Evolutionary conservation across 129 eudicot genomes (phyloP).

Genomic region (Erigeron canadensis): DNA sequence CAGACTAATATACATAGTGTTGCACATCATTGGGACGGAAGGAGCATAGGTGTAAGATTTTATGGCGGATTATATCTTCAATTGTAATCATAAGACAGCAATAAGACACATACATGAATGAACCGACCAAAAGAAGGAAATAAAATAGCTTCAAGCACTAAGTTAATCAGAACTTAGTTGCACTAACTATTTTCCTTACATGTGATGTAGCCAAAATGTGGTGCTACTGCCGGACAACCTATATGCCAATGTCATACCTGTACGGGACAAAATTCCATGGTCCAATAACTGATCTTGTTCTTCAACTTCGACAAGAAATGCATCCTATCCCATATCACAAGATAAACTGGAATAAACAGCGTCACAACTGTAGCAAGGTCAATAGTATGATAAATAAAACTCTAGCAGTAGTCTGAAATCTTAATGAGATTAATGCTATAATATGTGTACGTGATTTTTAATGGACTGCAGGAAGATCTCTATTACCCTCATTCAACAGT

Average conservation of each 20-base stretch:
- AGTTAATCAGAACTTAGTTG: background rate
- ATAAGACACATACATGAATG: no score
- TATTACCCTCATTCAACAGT: constrained; percentile 57
- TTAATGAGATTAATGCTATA: background rate
- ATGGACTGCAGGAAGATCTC: constrained; percentile 52
- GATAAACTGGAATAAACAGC: constrained; percentile 66
- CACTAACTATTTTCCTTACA: background rate
- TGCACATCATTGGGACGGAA: no score
- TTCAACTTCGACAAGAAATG: constrained; percentile 57
- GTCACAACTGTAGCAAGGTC: constrained; percentile 71
- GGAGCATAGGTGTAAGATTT: no score
- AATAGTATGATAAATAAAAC: background rate
- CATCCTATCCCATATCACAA: constrained; percentile 49
- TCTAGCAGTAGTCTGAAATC: background rate
- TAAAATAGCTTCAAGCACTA: background rate
- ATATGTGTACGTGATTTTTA: background rate
- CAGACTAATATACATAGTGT: no score
- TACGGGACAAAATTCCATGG: constrained; percentile 66
- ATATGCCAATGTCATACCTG: constrained; percentile 79
- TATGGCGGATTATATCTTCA: no score
- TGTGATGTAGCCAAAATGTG: constrained; percentile 59
- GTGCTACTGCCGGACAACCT: constrained; percentile 67
- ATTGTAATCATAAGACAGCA: no score
- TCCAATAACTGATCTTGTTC: constrained; percentile 57
- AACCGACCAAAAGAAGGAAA: no score